Evolutionary conservation across 805 yeast species (phyloP).

Genomic region (Candida verbasci): DNA sequence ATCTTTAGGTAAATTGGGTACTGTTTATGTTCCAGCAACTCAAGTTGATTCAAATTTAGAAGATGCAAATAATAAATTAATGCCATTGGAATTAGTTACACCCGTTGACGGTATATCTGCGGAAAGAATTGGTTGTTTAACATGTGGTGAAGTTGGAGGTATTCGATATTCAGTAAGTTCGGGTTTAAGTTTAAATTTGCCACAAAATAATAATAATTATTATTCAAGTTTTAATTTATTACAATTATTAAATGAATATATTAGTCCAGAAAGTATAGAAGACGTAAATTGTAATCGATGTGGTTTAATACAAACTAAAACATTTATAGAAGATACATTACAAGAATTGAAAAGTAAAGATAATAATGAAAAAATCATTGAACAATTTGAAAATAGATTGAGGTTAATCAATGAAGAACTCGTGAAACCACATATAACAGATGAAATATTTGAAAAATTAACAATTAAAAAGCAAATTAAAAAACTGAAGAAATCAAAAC

Average conservation of each 20-base stretch:
- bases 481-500: conserved; percentile 79
- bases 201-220: conserved; percentile 32
- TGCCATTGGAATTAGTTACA: conserved; percentile 59
- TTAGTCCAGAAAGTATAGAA: conserved; percentile 77
- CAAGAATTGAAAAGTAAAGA: conserved; percentile 34
- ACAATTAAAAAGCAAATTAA: conserved; percentile 72
- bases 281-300: conserved; percentile 96
- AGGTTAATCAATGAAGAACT: conserved; percentile 44
- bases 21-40: conserved; percentile 64
- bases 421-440: conserved; percentile 65
- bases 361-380: conserved; percentile 34
- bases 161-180: conserved; percentile 75
- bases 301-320: conserved; percentile 60
- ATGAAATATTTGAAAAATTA: conserved; percentile 67
- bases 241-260: conserved; percentile 62
- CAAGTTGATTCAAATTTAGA: conserved; percentile 71
- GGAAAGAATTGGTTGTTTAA: conserved; percentile 84
- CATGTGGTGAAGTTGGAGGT: conserved; percentile 93
- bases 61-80: conserved; percentile 40
- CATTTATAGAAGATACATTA: conserved; percentile 42
- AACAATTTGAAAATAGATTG: conserved; percentile 26
- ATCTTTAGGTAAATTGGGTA: conserved; percentile 54
- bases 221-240: conserved; percentile 36
- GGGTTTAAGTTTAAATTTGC: conserved; percentile 69
- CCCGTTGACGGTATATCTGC: conserved; percentile 91